Evolutionary conservation across 2,329 filamentous ascomycete genomes (phyloP).

Genomic region (Ceratocystiopsis minuta): DNA sequence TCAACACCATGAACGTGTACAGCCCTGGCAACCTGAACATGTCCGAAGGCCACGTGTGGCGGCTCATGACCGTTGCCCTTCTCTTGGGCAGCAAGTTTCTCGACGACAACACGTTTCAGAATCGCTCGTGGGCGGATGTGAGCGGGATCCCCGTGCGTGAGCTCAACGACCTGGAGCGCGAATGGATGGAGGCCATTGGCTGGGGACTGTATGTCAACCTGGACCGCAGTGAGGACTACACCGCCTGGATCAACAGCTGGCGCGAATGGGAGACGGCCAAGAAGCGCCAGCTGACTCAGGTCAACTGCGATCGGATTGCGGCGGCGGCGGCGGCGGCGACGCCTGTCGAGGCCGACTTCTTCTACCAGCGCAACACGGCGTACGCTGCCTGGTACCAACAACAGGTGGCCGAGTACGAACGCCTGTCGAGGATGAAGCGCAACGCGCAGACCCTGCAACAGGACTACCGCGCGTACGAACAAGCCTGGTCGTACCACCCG

Average conservation of each 20-base stretch:
- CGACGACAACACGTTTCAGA: constrained; percentile 95
- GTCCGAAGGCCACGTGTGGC: constrained; percentile 60
- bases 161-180: constrained; percentile 69
- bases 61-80: constrained; percentile 68
- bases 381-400: constrained; percentile 32
- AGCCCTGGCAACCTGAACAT: constrained; percentile 30
- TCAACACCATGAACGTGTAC: constrained; percentile 51
- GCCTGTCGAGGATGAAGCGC: constrained; percentile 23
- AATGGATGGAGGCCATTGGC: constrained; percentile 69
- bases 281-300: constrained; percentile 32
- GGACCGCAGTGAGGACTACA: constrained; percentile 53
- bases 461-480: constrained; percentile 26
- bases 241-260: constrained; percentile 44
- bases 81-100: constrained; percentile 88
- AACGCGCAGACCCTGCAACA: constrained; percentile 14
- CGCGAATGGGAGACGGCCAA: constrained; percentile 36
- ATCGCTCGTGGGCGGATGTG: constrained; percentile 89
- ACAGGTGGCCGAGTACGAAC: constrained; percentile 36
- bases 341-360: constrained; percentile 25
- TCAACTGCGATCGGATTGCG: constrained; percentile 28
- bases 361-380: constrained; percentile 18
- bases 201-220: constrained; percentile 81
- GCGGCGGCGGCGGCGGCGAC: constrained; percentile 24
- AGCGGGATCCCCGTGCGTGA: constrained; percentile 74
- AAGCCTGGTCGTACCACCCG: constrained; percentile 20